phyloP scores from a whole-genome alignment of 768 basidiomycete species.

The Cystobasidiopsis lactophilus region DNA sequence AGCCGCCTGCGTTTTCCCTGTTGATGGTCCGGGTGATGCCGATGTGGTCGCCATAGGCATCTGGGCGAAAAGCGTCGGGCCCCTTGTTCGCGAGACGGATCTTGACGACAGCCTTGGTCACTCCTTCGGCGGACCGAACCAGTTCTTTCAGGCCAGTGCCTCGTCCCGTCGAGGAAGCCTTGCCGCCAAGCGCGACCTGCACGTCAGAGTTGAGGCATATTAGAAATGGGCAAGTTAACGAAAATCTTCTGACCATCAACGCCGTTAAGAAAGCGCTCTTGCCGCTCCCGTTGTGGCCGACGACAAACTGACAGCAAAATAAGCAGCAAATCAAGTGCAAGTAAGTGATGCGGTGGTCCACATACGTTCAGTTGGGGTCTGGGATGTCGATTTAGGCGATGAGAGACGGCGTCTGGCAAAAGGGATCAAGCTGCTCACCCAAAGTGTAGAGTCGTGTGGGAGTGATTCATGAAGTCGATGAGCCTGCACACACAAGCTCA shows the following conservation, averaged over 20 bases:
- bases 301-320: constrained; percentile 45
- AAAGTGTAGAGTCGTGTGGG: constrained; percentile 28
- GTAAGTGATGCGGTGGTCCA: neutral
- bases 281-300: constrained; percentile 34
- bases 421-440: constrained; percentile 2
- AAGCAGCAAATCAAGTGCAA: neutral
- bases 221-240: neutral
- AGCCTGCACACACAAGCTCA: constrained; percentile 12
- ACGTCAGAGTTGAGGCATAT: constrained; percentile 44
- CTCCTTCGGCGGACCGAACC: constrained; percentile 9
- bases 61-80: constrained; percentile 61
- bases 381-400: neutral
- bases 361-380: neutral
- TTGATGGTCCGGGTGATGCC: constrained; percentile 59
- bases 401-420: neutral
- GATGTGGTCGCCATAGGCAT: constrained; percentile 70
- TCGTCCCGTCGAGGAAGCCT: constrained; percentile 47
- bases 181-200: constrained; percentile 79
- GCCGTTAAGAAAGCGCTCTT: constrained; percentile 9
- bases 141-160: constrained; percentile 12
- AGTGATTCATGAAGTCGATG: constrained; percentile 90
- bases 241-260: neutral
- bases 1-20: constrained; percentile 41
- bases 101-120: constrained; percentile 40
- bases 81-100: constrained; percentile 75